Evolutionary conservation across 2,329 filamentous ascomycete genomes (phyloP).

Genomic region (Apiospora arundinis): DNA sequence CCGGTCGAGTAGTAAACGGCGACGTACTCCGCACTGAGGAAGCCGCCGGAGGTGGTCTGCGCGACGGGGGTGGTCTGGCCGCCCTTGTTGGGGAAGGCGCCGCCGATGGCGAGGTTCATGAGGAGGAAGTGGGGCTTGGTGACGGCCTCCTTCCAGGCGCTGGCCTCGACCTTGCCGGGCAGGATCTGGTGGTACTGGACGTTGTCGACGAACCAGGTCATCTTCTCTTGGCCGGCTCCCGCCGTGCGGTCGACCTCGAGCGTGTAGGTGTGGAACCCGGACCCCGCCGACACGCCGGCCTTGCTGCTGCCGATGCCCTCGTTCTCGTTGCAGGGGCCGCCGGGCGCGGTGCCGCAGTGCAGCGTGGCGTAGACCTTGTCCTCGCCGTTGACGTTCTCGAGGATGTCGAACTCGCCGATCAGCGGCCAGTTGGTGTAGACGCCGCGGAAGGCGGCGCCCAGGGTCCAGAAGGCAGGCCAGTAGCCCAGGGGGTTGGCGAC

Average conservation of each 20-base stretch:
- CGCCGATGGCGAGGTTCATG: conserved; percentile 39
- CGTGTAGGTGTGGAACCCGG: conserved; percentile 39
- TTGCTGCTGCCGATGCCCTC: conserved; percentile 31
- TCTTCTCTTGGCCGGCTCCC: conserved; percentile 25
- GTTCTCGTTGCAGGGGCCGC: conserved; percentile 39
- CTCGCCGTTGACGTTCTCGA: conserved; percentile 39
- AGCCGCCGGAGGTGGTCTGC: conserved; percentile 27
- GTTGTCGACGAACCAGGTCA: conserved; percentile 37
- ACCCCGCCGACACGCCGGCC: conserved; percentile 21
- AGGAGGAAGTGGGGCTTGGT: conserved; percentile 36
- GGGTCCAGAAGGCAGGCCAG: conserved; percentile 55
- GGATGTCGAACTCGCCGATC: conserved; percentile 39
- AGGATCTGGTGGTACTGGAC: conserved; percentile 31
- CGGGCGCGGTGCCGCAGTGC: conserved; percentile 39
- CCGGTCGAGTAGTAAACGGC: conserved; percentile 30
- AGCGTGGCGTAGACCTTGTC: conserved; percentile 32
- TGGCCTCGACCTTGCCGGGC: conserved; percentile 31
- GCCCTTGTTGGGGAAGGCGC: conserved; percentile 36
- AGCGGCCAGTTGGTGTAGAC: conserved; percentile 41
- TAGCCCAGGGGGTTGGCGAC: conserved; percentile 32
- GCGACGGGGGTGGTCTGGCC: conserved; percentile 34
- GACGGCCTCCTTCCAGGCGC: conserved; percentile 34
- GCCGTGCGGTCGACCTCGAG: conserved; percentile 35
- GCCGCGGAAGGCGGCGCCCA: conserved; percentile 46
- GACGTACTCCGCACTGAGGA: conserved; percentile 29